These are phyloP conservation scores for Pythium monospermum DNA, from an alignment of 352 stramenopile genomes.

Conservation along the genomic window DNA sequence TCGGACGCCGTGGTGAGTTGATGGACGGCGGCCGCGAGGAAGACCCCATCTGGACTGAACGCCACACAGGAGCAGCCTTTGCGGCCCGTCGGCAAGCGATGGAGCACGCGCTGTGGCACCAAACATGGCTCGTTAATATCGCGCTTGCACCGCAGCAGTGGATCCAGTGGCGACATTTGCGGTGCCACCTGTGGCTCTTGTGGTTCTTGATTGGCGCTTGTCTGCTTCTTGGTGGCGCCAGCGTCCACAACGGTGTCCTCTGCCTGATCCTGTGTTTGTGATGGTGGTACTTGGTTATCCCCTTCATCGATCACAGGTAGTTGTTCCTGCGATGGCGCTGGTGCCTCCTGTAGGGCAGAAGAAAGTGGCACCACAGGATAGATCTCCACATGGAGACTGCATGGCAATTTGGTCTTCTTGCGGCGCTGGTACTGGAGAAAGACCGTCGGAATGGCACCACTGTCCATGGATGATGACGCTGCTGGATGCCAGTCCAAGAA, in stretches of 20 bases:
- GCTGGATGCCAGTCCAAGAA: no score
- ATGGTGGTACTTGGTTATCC: slow-evolving; percentile 4
- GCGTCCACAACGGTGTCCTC: no score
- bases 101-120: slow-evolving; percentile 49
- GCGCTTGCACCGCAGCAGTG: slow-evolving; percentile 29
- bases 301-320: no score
- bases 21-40: slow-evolving; percentile 42
- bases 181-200: no score
- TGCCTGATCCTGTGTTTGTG: no score
- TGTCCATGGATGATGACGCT: slow-evolving; percentile 2
- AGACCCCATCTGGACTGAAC: slow-evolving; percentile 55
- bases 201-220: neutral
- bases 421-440: slow-evolving; percentile 67
- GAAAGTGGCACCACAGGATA: slow-evolving; percentile 9
- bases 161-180: no score
- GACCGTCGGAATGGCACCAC: slow-evolving; percentile 35
- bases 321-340: no score
- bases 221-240: no score
- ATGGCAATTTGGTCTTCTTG: slow-evolving; percentile 20
- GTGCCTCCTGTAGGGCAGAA: no score
- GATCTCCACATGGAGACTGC: slow-evolving; percentile 37
- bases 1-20: slow-evolving; percentile 9
- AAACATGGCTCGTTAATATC: slow-evolving; percentile 39
- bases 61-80: slow-evolving; percentile 49
- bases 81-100: slow-evolving; percentile 44